phyloP scores from a whole-genome alignment of 306 rosid genomes.

The Vigna reflexopilosa region DNA sequence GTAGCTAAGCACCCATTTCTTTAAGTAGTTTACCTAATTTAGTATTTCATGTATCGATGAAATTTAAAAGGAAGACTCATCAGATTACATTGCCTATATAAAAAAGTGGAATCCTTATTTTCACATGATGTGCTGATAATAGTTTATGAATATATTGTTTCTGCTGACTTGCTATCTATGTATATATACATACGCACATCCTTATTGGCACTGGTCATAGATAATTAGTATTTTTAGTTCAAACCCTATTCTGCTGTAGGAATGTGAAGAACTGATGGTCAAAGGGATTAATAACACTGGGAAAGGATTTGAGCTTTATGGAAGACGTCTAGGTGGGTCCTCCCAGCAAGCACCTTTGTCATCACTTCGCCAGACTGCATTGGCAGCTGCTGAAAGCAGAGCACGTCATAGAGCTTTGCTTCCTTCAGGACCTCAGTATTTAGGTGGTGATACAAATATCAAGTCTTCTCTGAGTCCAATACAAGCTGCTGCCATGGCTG shows the following conservation, averaged over 20 bases:
- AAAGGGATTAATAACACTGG: constrained; percentile 61
- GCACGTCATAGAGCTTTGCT: constrained; percentile 53
- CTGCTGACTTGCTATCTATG: neutral
- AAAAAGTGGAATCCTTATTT: neutral
- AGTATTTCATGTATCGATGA: neutral
- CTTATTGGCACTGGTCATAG: constrained; percentile 11
- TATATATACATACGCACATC: neutral
- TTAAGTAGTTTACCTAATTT: neutral
- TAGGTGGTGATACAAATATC: constrained; percentile 62
- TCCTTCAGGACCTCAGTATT: constrained; percentile 65
- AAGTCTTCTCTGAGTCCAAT: constrained; percentile 63
- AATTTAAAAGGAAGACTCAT: constrained; percentile 17
- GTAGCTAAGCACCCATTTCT: constrained; percentile 14
- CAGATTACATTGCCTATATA: neutral
- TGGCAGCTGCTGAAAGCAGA: constrained; percentile 67
- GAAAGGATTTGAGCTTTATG: constrained; percentile 60
- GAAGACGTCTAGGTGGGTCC: constrained; percentile 65
- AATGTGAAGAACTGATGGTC: constrained; percentile 62
- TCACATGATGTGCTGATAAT: neutral
- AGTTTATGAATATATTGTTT: neutral
- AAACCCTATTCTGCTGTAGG: constrained; percentile 50
- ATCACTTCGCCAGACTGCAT: constrained; percentile 53
- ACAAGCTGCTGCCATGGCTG: constrained; percentile 77
- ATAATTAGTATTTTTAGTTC: constrained; percentile 11
- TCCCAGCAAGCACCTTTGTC: constrained; percentile 50